Evolutionary conservation across 139 green algal species (phyloP).

Genomic region (Ettlia oleoabundans): DNA sequence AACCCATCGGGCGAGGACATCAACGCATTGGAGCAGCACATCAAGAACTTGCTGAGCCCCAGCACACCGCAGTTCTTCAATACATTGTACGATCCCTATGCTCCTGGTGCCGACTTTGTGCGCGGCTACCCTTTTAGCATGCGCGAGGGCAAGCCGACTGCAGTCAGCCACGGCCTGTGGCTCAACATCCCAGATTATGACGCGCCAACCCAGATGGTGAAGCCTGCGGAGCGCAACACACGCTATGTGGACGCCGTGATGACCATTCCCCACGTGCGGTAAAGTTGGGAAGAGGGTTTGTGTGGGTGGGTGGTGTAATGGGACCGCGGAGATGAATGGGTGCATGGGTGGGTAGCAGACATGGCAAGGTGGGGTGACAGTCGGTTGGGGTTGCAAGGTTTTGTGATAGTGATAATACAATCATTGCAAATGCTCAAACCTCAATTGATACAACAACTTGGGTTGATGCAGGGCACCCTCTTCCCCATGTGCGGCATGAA

Average conservation of each 20-base stretch:
- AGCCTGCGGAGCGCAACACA: conserved; percentile 94
- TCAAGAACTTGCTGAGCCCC: conserved; percentile 91
- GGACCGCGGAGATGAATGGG: no score
- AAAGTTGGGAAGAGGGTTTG: not conserved
- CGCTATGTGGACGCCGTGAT: conserved; percentile 95
- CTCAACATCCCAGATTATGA: conserved; percentile 99
- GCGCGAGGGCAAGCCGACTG: conserved; percentile 90
- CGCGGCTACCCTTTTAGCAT: conserved; percentile 83
- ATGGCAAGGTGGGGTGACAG: not conserved
- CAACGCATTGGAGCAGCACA: conserved; percentile 96
- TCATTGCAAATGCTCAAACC: no score
- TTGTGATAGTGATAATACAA: no score
- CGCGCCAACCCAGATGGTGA: conserved; percentile 97
- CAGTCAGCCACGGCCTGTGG: conserved; percentile 95
- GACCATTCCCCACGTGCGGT: conserved; percentile 89
- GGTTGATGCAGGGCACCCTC: conserved; percentile 72
- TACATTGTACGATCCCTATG: conserved; percentile 96
- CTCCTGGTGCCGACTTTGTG: conserved; percentile 79
- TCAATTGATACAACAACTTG: no score
- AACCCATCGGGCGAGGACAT: conserved; percentile 85
- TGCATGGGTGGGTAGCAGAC: no score
- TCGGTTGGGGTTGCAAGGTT: no score
- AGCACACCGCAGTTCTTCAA: conserved; percentile 99
- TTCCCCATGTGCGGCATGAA: conserved; percentile 99
- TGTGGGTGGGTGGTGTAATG: no score